Percentiles rank a stretch among this genome's conserved stretches.
Conservation (phyloP, 2,329 filamentous ascomycete species). For the Trichophyton benhamiae region DNA sequence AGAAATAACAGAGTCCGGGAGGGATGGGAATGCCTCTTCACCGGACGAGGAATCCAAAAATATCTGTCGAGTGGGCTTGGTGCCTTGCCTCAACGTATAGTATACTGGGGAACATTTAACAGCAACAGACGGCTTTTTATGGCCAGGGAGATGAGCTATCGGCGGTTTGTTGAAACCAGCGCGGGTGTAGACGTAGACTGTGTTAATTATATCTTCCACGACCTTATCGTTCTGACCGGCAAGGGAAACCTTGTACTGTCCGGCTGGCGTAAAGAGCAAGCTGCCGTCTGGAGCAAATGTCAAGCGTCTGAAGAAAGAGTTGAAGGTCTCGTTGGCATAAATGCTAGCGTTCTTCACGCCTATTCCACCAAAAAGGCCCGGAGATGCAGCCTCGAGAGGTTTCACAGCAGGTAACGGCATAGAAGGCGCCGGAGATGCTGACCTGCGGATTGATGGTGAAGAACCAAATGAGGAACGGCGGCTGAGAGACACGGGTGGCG, state of each 20-base stretch:
- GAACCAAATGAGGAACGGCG: conserved; percentile 82
- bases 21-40: conserved; percentile 68
- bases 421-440: conserved; percentile 83
- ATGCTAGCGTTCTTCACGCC: conserved; percentile 75
- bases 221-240: conserved; percentile 58
- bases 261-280: conserved; percentile 82
- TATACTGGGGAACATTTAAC: conserved; percentile 86
- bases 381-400: conserved; percentile 79
- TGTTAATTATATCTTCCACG: conserved; percentile 81
- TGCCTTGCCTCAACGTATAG: conserved; percentile 63
- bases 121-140: conserved; percentile 95
- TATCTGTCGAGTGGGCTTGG: conserved; percentile 67
- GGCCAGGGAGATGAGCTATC: conserved; percentile 84
- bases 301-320: conserved; percentile 87
- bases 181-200: conserved; percentile 94
- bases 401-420: conserved; percentile 91
- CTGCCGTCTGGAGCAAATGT: conserved; percentile 94
- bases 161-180: conserved; percentile 95
- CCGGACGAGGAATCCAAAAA: conserved; percentile 85
- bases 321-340: conserved; percentile 92
- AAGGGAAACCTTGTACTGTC: conserved; percentile 80
- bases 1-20: conserved; percentile 65
- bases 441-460: conserved; percentile 65
- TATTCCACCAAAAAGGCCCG: conserved; percentile 48
- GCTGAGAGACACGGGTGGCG: conserved; percentile 81